phyloP scores from a whole-genome alignment of 2,329 filamentous ascomycete species.

The Aspergillus clavatus region DNA sequence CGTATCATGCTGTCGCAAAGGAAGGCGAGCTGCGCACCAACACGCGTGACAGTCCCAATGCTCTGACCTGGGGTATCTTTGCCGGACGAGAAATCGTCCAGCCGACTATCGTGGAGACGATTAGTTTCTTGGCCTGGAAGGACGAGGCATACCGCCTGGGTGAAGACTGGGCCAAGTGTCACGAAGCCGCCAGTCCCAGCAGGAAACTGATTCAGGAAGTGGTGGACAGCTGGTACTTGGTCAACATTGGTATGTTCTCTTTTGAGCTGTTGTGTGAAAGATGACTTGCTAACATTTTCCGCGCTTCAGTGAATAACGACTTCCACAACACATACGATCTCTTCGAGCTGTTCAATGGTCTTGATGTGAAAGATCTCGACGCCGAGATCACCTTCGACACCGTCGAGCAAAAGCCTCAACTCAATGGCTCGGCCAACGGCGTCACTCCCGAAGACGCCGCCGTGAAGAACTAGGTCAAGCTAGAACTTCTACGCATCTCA shows the following conservation, averaged over 20 bases:
- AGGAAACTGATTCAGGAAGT: constrained; percentile 73
- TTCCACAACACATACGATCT: constrained; percentile 81
- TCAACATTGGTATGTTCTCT: constrained; percentile 76
- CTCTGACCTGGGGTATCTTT: constrained; percentile 99
- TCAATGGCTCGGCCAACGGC: no score
- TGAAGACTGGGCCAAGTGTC: constrained; percentile 89
- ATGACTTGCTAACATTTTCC: constrained; percentile 20
- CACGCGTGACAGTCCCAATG: constrained; percentile 79
- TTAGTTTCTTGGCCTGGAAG: constrained; percentile 97
- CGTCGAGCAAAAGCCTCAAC: constrained; percentile 17
- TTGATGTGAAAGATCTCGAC: constrained; percentile 45
- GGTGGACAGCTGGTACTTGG: constrained; percentile 86
- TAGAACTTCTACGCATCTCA: constrained; percentile 7
- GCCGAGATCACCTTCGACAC: constrained; percentile 23
- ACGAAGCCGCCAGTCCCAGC: constrained; percentile 69
- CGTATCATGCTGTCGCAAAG: constrained; percentile 90
- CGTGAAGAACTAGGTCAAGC: constrained; percentile 24
- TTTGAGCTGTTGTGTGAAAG: no score
- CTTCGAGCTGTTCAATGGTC: constrained; percentile 77
- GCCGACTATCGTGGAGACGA: constrained; percentile 96
- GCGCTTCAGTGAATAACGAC: constrained; percentile 78
- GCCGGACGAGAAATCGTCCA: constrained; percentile 99
- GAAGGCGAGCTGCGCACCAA: constrained; percentile 79
- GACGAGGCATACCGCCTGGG: constrained; percentile 94
- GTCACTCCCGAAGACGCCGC: constrained; percentile 6